These are phyloP conservation scores for Aspergillus taichungensis DNA, from an alignment of 495 filamentous ascomycete genomes.

Conservation along the genomic window DNA sequence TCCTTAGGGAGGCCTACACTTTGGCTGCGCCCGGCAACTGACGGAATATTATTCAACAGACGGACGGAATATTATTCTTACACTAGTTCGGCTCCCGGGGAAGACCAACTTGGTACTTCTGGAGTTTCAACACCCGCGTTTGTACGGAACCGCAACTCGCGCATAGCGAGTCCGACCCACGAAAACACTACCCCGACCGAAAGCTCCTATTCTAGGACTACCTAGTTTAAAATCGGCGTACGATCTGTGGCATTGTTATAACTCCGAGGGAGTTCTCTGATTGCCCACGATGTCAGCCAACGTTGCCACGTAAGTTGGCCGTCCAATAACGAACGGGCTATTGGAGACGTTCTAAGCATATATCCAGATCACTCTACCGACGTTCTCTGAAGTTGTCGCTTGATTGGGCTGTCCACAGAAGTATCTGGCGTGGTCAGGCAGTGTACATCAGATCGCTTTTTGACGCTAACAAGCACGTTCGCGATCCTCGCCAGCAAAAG, in stretches of 20 bases:
- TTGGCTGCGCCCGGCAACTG: slow-evolving; percentile 18
- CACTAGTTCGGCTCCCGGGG: slow-evolving; percentile 15
- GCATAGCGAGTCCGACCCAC: background rate
- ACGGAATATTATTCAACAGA: background rate
- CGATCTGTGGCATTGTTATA: too few relatives aligned
- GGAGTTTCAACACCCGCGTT: background rate
- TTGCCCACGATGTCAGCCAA: slow-evolving; percentile 28
- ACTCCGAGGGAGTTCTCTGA: too few relatives aligned
- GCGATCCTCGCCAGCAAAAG: slow-evolving; percentile 78
- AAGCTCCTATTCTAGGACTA: background rate
- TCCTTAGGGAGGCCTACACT: slow-evolving; percentile 7
- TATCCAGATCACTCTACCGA: slow-evolving; percentile 76
- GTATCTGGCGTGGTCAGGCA: slow-evolving; percentile 89
- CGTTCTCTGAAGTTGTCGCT: slow-evolving; percentile 86
- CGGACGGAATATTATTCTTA: slow-evolving; percentile 34
- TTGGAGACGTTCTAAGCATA: slow-evolving; percentile 6
- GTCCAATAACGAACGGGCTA: background rate
- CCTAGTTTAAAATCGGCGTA: background rate
- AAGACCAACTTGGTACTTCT: slow-evolving; percentile 17
- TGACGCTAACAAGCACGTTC: slow-evolving; percentile 82
- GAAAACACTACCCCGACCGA: background rate
- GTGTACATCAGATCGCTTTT: slow-evolving; percentile 93
- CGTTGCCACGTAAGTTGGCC: slow-evolving; percentile 26
- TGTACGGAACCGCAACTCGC: too few relatives aligned
- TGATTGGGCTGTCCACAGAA: slow-evolving; percentile 87